Base-by-base conservation (phyloP, 2,329 filamentous ascomycete genomes). In the Talaromyces sp. region DNA sequence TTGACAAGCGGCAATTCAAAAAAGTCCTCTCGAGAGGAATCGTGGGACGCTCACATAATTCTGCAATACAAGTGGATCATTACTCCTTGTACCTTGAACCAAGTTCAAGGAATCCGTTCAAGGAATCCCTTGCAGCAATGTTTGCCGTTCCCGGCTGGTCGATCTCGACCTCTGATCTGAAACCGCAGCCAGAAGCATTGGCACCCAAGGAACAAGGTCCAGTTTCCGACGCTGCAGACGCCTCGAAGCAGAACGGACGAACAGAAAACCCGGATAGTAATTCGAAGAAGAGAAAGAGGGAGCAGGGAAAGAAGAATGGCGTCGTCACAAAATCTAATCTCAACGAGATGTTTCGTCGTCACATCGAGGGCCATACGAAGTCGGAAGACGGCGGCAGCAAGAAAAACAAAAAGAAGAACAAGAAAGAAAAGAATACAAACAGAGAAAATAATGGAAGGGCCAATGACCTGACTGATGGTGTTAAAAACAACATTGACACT, bases 141-240 rank as follows among this genome's bases (percentile, higher is more conserved):
- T 98, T 98, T 75, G 88, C 92, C 10, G 93, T 98, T 31, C 90
- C 90, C 70, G 95, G 95, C 67, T 97, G 93, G 93, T 91, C 91
- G 43, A 82, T 97, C 38, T 86, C 90, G 59, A 83, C 88, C 63
- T 84, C 86, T 66, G 80, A 79, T 57, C 84, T 96, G 64, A 91
- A 91, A 75, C 77, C 85, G 31, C 91, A 96, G 76, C 83, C 80
- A 19, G 78, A 82, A 63, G 70, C 70, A 63, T 70, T 71, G 19
- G 84, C 89, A 56, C 82, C 60, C 11, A 58, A 56, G 21, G 89
- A 89, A 72, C 77, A 86, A 26, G 49, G 52, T 26, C 41, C 31
- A 24, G 32, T 41, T 11, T 51, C 54, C 13, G 29, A 55, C 19
- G 59, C 68, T 70, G 66, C 67, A 68, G 66, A 54, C 59, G 64